phyloP scores from a whole-genome alignment of 805 yeast genomes.

The Pichia pseudocactophila region DNA sequence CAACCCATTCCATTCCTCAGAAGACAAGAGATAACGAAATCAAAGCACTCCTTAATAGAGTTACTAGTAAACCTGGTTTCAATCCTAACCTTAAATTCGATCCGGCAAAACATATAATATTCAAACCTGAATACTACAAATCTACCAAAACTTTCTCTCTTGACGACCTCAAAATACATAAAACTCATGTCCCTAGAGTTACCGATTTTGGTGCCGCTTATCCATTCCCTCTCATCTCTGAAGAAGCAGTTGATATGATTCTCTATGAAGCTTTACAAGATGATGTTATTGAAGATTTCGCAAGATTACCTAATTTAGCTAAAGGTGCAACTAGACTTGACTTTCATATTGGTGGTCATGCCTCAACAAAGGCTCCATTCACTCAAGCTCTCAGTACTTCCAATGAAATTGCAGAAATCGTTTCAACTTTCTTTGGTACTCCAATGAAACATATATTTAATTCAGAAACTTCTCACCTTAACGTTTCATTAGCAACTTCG shows the following conservation, averaged over 20 bases:
- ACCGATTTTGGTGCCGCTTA: constrained; percentile 38
- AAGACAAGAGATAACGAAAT: constrained; percentile 22
- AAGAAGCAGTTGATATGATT: constrained; percentile 50
- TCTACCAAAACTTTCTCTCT: constrained; percentile 31
- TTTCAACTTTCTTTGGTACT: constrained; percentile 43
- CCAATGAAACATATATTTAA: constrained; percentile 38
- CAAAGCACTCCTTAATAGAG: constrained; percentile 10
- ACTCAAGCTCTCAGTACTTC: constrained; percentile 43
- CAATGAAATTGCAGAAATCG: constrained; percentile 39
- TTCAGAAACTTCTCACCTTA: constrained; percentile 46
- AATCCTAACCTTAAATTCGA: constrained; percentile 29
- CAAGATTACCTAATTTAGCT: constrained; percentile 31
- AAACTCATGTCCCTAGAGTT: constrained; percentile 29
- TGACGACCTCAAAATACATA: constrained; percentile 29
- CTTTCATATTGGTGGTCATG: constrained; percentile 42
- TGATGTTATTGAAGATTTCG: constrained; percentile 34
- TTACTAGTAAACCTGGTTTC: constrained; percentile 18
- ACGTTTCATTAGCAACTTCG: constrained; percentile 33
- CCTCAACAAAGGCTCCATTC: constrained; percentile 33
- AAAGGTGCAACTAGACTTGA: constrained; percentile 30
- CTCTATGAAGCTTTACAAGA: constrained; percentile 41
- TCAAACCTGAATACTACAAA: constrained; percentile 30
- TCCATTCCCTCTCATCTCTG: constrained; percentile 51
- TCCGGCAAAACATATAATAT: constrained; percentile 30
- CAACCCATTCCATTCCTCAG: constrained; percentile 16